Percentiles rank a stretch among this genome's conserved stretches.
Evolutionary conservation across 495 filamentous ascomycete genomes (phyloP).

Genomic region (Evernia prunastri): DNA sequence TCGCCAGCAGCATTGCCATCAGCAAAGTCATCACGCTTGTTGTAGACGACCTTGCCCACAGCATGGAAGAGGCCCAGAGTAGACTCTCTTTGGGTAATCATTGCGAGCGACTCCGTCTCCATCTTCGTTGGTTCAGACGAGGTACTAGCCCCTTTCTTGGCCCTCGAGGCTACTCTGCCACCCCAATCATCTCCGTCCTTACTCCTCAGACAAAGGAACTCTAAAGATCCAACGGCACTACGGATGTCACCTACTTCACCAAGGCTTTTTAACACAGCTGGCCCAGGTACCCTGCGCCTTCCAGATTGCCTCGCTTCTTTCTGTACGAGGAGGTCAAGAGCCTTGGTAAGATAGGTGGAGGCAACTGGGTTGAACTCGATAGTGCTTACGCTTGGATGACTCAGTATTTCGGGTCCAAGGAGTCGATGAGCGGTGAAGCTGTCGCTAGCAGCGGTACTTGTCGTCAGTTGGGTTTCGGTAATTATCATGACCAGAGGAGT

Average conservation of each 20-base stretch:
- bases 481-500: conserved; percentile 83
- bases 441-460: conserved; percentile 67
- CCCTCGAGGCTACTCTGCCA: conserved; percentile 46
- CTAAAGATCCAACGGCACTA: conserved; percentile 79
- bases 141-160: conserved; percentile 55
- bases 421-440: conserved; percentile 86
- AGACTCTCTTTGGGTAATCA: conserved; percentile 77
- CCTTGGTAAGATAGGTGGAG: conserved; percentile 76
- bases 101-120: conserved; percentile 63
- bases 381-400: conserved; percentile 63
- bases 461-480: conserved; percentile 76
- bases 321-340: conserved; percentile 66
- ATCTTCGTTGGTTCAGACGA: conserved; percentile 56
- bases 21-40: conserved; percentile 60
- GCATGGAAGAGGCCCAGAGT: conserved; percentile 93
- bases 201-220: conserved; percentile 79
- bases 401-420: conserved; percentile 74
- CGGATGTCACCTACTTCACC: conserved; percentile 85
- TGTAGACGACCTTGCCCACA: conserved; percentile 90
- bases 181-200: conserved; percentile 64
- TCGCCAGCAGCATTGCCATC: conserved; percentile 24
- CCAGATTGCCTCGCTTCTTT: conserved; percentile 73
- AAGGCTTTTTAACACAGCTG: conserved; percentile 63
- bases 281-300: conserved; percentile 59
- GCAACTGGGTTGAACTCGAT: conserved; percentile 93